Conservation (phyloP, 805 yeast genomes). For the Candida methanosorbosa region DNA sequence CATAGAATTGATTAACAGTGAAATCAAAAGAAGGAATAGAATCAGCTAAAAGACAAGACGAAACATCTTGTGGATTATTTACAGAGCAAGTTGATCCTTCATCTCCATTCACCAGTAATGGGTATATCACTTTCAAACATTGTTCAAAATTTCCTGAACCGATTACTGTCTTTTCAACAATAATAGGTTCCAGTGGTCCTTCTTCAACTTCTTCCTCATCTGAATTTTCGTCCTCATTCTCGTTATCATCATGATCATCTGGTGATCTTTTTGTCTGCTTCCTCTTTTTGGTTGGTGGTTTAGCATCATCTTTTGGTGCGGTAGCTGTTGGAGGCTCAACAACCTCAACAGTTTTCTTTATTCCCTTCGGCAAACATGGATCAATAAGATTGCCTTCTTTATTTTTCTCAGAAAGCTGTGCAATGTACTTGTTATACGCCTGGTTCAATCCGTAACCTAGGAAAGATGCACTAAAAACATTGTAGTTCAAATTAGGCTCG, state of each 20-base stretch:
- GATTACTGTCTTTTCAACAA: constrained; percentile 14
- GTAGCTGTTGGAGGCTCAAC: background rate
- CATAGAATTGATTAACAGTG: constrained; percentile 46
- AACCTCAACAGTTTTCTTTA: constrained; percentile 8
- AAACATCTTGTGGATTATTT: constrained; percentile 17
- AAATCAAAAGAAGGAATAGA: constrained; percentile 50
- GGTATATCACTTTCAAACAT: constrained; percentile 41
- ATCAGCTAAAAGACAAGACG: constrained; percentile 44
- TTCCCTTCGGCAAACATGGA: constrained; percentile 51
- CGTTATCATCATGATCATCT: constrained; percentile 16
- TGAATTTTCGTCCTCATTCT: constrained; percentile 2
- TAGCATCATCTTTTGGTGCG: background rate
- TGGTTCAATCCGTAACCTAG: constrained; percentile 55
- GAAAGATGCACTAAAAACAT: constrained; percentile 47
- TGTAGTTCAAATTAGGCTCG: constrained; percentile 21
- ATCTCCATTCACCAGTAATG: constrained; percentile 27
- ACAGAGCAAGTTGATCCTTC: constrained; percentile 11
- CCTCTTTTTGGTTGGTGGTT: background rate
- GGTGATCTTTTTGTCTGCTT: constrained; percentile 6
- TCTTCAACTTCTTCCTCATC: constrained; percentile 8
- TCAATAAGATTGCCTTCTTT: constrained; percentile 24
- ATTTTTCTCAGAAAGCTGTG: constrained; percentile 4
- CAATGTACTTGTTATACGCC: constrained; percentile 39
- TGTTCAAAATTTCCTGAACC: constrained; percentile 45
- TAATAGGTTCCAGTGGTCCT: background rate